Evolutionary conservation across 495 filamentous ascomycete genomes (phyloP).

Genomic region (Talaromyces borbonicus): DNA sequence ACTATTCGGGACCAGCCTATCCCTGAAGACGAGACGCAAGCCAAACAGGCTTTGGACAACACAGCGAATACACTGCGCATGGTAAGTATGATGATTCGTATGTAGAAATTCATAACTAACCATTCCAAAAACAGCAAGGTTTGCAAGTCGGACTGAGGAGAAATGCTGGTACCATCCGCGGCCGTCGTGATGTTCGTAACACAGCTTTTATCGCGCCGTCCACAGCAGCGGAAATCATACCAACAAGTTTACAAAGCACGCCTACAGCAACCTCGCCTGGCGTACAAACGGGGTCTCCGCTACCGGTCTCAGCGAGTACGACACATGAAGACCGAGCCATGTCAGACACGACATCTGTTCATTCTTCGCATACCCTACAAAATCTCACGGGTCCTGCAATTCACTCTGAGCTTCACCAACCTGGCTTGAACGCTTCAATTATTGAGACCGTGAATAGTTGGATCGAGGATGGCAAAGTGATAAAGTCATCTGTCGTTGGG

Average conservation of each 20-base stretch:
- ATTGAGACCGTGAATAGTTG: slow-evolving; percentile 83
- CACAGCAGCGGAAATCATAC: slow-evolving; percentile 22
- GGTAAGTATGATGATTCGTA: slow-evolving; percentile 29
- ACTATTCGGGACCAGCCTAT: slow-evolving; percentile 91
- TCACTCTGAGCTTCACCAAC: slow-evolving; percentile 74
- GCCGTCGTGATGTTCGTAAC: slow-evolving; percentile 83
- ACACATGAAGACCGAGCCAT: slow-evolving; percentile 43
- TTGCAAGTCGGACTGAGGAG: slow-evolving; percentile 49
- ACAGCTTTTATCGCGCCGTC: slow-evolving; percentile 58
- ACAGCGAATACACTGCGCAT: slow-evolving; percentile 78
- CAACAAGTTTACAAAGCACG: slow-evolving; percentile 11
- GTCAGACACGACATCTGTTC: slow-evolving; percentile 86
- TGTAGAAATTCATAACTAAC: not conserved
- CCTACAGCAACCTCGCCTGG: slow-evolving; percentile 19
- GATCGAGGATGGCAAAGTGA: slow-evolving; percentile 64
- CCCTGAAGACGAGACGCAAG: slow-evolving; percentile 81
- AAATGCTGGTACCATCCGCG: slow-evolving; percentile 69
- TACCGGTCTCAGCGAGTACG: slow-evolving; percentile 25
- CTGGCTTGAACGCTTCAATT: slow-evolving; percentile 81
- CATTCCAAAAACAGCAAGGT: slow-evolving; percentile 31
- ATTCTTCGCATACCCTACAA: slow-evolving; percentile 73
- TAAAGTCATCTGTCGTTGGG: slow-evolving; percentile 67
- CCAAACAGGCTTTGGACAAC: slow-evolving; percentile 77
- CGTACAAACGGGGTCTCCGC: slow-evolving; percentile 31
- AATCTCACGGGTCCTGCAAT: slow-evolving; percentile 47